Conservation (phyloP, 2,329 filamentous ascomycete species). For the Diaporthe velutina region DNA sequence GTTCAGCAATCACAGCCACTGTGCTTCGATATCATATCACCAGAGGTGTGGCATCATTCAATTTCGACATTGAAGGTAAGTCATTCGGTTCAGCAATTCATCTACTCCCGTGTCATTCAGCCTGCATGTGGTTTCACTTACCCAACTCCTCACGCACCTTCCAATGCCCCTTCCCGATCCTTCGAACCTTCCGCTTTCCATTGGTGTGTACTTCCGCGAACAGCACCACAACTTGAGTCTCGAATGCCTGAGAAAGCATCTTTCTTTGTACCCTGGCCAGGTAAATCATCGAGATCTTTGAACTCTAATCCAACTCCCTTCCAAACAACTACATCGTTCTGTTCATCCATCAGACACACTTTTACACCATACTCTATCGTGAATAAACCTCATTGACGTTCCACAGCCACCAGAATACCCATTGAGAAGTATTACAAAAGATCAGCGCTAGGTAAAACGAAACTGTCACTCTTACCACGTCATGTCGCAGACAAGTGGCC, state of each 20-base stretch:
- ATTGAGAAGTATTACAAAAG: background rate
- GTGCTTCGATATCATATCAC: background rate
- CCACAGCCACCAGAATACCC: background rate
- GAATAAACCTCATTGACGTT: too few relatives aligned
- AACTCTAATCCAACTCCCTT: background rate
- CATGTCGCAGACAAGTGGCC: background rate
- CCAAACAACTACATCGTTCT: background rate
- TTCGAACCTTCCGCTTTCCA: background rate
- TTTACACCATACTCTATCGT: too few relatives aligned
- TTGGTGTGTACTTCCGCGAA: background rate
- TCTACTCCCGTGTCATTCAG: background rate
- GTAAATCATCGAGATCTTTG: background rate
- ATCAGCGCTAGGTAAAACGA: background rate
- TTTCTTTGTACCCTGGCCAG: background rate
- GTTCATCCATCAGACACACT: background rate
- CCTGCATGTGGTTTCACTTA: background rate
- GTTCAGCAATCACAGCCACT: too few relatives aligned
- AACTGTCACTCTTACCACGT: rapidly evolving
- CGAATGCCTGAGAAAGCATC: background rate
- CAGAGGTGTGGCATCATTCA: background rate
- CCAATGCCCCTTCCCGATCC: background rate
- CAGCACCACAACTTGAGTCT: background rate
- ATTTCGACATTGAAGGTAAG: too few relatives aligned
- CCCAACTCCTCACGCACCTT: background rate
- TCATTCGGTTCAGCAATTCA: background rate